These are phyloP conservation scores for Ampelomyces quisqualis DNA, from an alignment of 2,329 filamentous ascomycete genomes.

Conservation along the genomic window DNA sequence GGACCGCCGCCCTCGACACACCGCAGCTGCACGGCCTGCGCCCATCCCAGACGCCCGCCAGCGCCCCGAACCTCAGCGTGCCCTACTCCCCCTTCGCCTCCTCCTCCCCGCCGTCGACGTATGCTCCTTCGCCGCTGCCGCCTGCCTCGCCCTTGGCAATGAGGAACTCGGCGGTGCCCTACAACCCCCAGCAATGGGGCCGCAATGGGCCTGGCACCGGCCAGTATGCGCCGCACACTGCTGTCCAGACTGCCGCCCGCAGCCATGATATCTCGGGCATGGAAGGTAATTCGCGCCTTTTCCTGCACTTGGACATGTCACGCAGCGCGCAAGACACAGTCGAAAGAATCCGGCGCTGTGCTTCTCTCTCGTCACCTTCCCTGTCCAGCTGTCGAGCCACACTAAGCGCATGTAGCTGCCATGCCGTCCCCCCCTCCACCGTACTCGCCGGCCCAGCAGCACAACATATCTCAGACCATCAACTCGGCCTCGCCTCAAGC, in stretches of 20 bases:
- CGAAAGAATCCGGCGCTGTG: constrained; percentile 1
- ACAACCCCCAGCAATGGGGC: constrained; percentile 55
- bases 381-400: not conserved
- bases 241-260: constrained; percentile 29
- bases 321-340: constrained; percentile 2
- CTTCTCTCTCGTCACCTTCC: constrained; percentile 1
- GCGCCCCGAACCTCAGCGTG: constrained; percentile 40
- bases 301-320: constrained; percentile 5
- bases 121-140: constrained; percentile 34
- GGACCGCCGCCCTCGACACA: constrained; percentile 41
- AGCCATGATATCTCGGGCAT: constrained; percentile 49
- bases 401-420: constrained; percentile 37
- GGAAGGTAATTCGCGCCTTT: constrained; percentile 47
- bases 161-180: constrained; percentile 42
- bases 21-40: constrained; percentile 38
- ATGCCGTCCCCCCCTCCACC: constrained; percentile 55
- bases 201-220: constrained; percentile 43
- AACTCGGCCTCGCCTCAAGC: constrained; percentile 41
- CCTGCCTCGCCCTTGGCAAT: constrained; percentile 41
- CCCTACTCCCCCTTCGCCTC: constrained; percentile 42
- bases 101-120: constrained; percentile 34
- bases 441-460: constrained; percentile 50
- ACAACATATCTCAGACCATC: constrained; percentile 38
- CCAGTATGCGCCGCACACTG: constrained; percentile 40
- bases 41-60: constrained; percentile 40